A percentile compares a stretch with the other conserved stretches of the same genome.
These are phyloP conservation scores for Danielia reshetovae DNA, from an alignment of 805 yeast species.

Conservation along the genomic window DNA sequence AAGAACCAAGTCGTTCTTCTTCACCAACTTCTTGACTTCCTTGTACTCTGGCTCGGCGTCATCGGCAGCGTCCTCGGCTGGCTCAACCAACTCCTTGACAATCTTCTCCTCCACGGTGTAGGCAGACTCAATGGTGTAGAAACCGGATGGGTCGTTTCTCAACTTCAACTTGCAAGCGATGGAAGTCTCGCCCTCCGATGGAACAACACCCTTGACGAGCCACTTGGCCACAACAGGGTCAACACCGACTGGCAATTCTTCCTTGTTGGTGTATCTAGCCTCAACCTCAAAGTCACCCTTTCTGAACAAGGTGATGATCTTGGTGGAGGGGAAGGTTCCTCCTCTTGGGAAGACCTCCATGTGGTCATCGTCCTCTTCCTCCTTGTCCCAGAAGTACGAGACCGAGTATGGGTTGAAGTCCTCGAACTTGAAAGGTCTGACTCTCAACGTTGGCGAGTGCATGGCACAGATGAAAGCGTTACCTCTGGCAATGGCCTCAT, in stretches of 20 bases:
- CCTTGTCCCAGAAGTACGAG: slow-evolving; percentile 92
- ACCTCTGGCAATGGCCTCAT: slow-evolving; percentile 98
- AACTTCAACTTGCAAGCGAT: slow-evolving; percentile 89
- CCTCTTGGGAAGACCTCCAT: slow-evolving; percentile 97
- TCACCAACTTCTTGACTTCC: slow-evolving; percentile 89
- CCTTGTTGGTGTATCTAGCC: slow-evolving; percentile 79
- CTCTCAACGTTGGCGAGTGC: slow-evolving; percentile 98
- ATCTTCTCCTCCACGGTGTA: slow-evolving; percentile 89
- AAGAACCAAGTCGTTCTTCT: slow-evolving; percentile 75
- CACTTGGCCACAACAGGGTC: slow-evolving; percentile 72
- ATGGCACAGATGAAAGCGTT: slow-evolving; percentile 98
- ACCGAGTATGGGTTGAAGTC: slow-evolving; percentile 90
- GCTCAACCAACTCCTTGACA: slow-evolving; percentile 83
- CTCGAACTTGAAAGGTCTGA: slow-evolving; percentile 97
- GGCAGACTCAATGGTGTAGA: slow-evolving; percentile 90
- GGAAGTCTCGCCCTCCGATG: slow-evolving; percentile 69
- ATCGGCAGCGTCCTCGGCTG: slow-evolving; percentile 44
- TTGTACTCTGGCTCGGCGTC: slow-evolving; percentile 81
- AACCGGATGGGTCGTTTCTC: slow-evolving; percentile 96
- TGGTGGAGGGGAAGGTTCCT: slow-evolving; percentile 89
- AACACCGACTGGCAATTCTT: slow-evolving; percentile 68
- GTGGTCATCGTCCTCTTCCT: slow-evolving; percentile 85
- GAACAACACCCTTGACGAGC: slow-evolving; percentile 80
- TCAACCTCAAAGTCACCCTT: slow-evolving; percentile 80
- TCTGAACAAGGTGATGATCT: slow-evolving; percentile 91